These are phyloP conservation scores for Sindora glabra DNA, from an alignment of 306 rosid species.

Conservation along the genomic window DNA sequence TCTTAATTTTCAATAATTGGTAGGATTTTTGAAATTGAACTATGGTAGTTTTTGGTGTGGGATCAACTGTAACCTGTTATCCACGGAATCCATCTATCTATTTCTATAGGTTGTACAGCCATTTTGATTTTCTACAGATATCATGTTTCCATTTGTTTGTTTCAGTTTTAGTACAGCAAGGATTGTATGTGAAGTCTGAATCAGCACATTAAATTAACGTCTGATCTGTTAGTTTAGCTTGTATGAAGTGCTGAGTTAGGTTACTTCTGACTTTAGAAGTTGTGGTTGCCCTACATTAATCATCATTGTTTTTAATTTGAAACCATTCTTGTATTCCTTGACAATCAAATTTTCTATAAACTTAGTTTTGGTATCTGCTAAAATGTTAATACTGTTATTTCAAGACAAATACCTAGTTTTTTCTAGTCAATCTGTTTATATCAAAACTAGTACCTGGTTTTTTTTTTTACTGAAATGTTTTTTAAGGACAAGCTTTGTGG, in stretches of 20 bases:
- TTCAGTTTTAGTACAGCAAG: not conserved
- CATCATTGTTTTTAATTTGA: not conserved
- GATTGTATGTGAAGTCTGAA: constrained; percentile 3
- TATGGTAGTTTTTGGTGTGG: not conserved
- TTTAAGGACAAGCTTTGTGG: not conserved
- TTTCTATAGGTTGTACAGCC: not conserved
- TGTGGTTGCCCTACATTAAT: not conserved
- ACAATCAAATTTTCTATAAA: not conserved
- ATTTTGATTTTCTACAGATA: not conserved
- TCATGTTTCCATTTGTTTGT: not conserved
- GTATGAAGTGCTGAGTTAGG: not conserved
- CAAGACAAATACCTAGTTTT: not conserved
- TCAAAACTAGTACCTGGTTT: not conserved
- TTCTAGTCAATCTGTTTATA: too few species aligned
- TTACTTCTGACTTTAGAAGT: not conserved
- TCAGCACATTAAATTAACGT: not conserved
- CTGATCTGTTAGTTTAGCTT: not conserved
- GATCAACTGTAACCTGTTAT: not conserved
- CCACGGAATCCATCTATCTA: not conserved
- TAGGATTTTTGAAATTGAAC: not conserved
- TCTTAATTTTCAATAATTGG: not conserved
- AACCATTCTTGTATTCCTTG: not conserved
- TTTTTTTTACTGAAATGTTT: not conserved
- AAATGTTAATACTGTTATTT: too few species aligned
- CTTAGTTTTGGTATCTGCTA: not conserved